Evolutionary conservation across 106 monocot species (phyloP), one percentile per base, ranked within the genome.

Genomic region (Phalaenopsis aphrodite): DNA sequence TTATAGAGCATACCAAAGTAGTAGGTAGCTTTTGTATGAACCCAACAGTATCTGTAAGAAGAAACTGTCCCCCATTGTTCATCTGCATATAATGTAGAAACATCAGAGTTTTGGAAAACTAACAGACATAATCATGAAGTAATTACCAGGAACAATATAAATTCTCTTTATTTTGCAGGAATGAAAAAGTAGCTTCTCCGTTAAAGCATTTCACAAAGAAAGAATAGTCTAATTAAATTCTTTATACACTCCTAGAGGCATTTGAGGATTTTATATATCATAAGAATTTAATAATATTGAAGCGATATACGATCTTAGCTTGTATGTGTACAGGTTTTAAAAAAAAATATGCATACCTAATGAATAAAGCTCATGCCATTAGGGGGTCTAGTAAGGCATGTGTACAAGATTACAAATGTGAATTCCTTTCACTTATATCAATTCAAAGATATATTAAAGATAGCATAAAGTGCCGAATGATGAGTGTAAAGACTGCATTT

Each of bases 21-120:
- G 98, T 98, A 1, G 98, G 98, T 69, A 98, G 82, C 78, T 94
- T 98, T 42, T 98, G 98, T 80, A 98, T 98, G 85, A 98, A 94
- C 56, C 94, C 98, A 3, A 98, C 98, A 77, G 98, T 94, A 86
- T 98, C 94, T 52, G 98, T 98, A 48, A 98, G 86, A 85, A 98
- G 91, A 76, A 98, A 98, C 56, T 94, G 92, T 56, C 87, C 94
- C 42, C 98, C 94, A 86, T 83, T 94, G 69, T 88, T 98, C 85
- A 91, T 89, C 95, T 95, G 86, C 46, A 81, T 16, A 39, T 69
- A 3, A 69, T 69, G 15, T 39, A 69, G 23, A 66, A 83, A 21
- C 4, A 79, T 12, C 48, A 23, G 23, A 24, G 41, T 19, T 74
- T 38, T 19, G 4, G 38, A 43, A 74, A 74, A 45, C 74, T 74